Base-by-base conservation (phyloP, 371 early-diverging fungal species). In the Basidiobolus meristosporus region DNA sequence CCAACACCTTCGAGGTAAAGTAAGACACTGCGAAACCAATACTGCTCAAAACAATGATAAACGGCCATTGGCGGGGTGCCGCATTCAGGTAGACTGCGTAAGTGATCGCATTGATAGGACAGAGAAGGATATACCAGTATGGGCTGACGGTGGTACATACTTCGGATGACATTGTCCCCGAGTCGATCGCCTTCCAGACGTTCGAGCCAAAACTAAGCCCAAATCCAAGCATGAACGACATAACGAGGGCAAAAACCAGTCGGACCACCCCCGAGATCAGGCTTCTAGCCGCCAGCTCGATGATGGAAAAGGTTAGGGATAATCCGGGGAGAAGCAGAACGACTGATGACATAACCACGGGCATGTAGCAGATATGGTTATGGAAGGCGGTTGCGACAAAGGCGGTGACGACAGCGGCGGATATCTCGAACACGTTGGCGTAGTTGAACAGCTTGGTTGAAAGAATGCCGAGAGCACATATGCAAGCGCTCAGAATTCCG, bases 231-330 rank as follows among this genome's bases (percentile, higher is more conserved):
- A 73, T 52, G 41, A 78, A 63, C 7, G 76, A 69, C 2, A 68
- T 60, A 11, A 79, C 56, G 7, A 83, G 46, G 1, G 78, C 65
- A 45, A 70, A 65, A 38, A 73, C 72, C 39, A 74, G 52, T 4
- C 76, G 59, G 2, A 76, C 70, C 0, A 75, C 70, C 1, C 82
- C 82, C 0, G 76, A 72, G 14, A 76, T 63, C 56, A 79, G 61
- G 50, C 73, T 74, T 9, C 77, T 62, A 10, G 78, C 70, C 1
- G 72, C 61, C 6, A 82, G 59, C 44, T 82, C 80, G 43, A 77
- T 71, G 42, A 78, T 66, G 10, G 68, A 55, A 1, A 67, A 60
- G 0, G 78, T 75, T 12, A 82, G 52, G 0, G 60, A 47, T 5
- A 68, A 40, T 10, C 75, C 76, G 0, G 74, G 75, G 0, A 74